A percentile compares a stretch with the other conserved stretches of the same genome.
Conservation (phyloP, 2,329 filamentous ascomycete genomes). For the Alternaria gaisen region DNA sequence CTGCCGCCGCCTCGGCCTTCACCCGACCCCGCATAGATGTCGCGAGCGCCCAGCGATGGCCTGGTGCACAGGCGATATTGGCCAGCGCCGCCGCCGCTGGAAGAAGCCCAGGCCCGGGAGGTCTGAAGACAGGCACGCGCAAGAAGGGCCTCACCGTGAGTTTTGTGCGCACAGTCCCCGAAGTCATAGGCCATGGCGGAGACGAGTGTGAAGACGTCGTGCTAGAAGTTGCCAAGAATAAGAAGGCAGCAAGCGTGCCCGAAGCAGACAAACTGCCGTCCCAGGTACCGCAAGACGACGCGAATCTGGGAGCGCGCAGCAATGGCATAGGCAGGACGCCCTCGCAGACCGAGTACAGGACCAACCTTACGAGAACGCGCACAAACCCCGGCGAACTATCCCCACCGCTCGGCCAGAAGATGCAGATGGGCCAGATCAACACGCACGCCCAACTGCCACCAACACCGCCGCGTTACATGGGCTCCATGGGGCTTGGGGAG, state of each 20-base stretch:
- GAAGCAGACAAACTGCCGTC: slow-evolving; percentile 26
- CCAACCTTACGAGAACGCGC: slow-evolving; percentile 44
- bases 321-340: slow-evolving; percentile 40
- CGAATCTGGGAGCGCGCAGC: slow-evolving; percentile 35
- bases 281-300: slow-evolving; percentile 43
- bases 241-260: slow-evolving; percentile 45
- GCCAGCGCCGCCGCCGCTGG: slow-evolving; percentile 41
- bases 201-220: slow-evolving; percentile 81
- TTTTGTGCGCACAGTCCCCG: slow-evolving; percentile 76
- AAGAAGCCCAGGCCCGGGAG: slow-evolving; percentile 48
- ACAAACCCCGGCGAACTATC: slow-evolving; percentile 49
- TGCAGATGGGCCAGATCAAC: slow-evolving; percentile 49
- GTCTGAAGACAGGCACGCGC: slow-evolving; percentile 51
- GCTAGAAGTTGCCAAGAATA: slow-evolving; percentile 73
- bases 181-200: slow-evolving; percentile 89
- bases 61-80: slow-evolving; percentile 57
- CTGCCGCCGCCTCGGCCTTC: slow-evolving; percentile 36
- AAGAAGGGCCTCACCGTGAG: slow-evolving; percentile 76
- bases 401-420: slow-evolving; percentile 47
- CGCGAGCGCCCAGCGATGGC: slow-evolving; percentile 60
- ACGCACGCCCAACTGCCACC: slow-evolving; percentile 40
- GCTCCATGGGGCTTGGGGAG: slow-evolving; percentile 48
- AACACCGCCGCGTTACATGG: slow-evolving; percentile 39
- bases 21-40: slow-evolving; percentile 59
- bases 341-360: slow-evolving; percentile 38